These are phyloP conservation scores for Neonectria coccinea DNA, from an alignment of 2,329 filamentous ascomycete genomes.

Conservation along the genomic window DNA sequence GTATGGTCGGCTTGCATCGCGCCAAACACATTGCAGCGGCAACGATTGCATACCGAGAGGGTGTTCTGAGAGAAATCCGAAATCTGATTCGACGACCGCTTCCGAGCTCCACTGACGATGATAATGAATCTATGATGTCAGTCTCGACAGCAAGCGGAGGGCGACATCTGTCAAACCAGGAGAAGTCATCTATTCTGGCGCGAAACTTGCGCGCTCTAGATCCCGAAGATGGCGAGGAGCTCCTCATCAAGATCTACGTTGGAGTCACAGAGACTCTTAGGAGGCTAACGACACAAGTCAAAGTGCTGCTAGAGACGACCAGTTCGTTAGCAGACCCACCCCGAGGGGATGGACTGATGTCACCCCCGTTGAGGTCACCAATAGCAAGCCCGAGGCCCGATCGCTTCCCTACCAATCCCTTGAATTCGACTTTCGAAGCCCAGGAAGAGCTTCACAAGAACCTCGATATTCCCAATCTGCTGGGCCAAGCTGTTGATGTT, in stretches of 20 bases:
- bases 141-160: slow-evolving; percentile 80
- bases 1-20: slow-evolving; percentile 82
- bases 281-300: slow-evolving; percentile 88
- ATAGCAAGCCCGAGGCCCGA: slow-evolving; percentile 63
- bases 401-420: slow-evolving; percentile 41
- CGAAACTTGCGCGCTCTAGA: slow-evolving; percentile 89
- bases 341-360: slow-evolving; percentile 56
- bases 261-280: slow-evolving; percentile 88
- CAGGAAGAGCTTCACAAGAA: slow-evolving; percentile 83
- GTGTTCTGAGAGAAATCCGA: slow-evolving; percentile 87
- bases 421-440: slow-evolving; percentile 56
- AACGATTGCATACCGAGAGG: slow-evolving; percentile 85
- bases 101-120: slow-evolving; percentile 93
- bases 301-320: slow-evolving; percentile 93
- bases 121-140: slow-evolving; percentile 90
- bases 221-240: slow-evolving; percentile 83
- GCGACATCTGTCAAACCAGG: slow-evolving; percentile 79
- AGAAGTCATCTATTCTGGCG: slow-evolving; percentile 89
- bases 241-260: slow-evolving; percentile 86
- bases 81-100: slow-evolving; percentile 85
- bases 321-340: slow-evolving; percentile 71
- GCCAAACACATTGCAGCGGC: slow-evolving; percentile 84
- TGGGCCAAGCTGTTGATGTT: slow-evolving; percentile 84
- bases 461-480: slow-evolving; percentile 80
- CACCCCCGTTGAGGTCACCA: slow-evolving; percentile 63